Evolutionary conservation across 2,329 filamentous ascomycete genomes (phyloP).

Genomic region (Verticillium nonalfalfae): DNA sequence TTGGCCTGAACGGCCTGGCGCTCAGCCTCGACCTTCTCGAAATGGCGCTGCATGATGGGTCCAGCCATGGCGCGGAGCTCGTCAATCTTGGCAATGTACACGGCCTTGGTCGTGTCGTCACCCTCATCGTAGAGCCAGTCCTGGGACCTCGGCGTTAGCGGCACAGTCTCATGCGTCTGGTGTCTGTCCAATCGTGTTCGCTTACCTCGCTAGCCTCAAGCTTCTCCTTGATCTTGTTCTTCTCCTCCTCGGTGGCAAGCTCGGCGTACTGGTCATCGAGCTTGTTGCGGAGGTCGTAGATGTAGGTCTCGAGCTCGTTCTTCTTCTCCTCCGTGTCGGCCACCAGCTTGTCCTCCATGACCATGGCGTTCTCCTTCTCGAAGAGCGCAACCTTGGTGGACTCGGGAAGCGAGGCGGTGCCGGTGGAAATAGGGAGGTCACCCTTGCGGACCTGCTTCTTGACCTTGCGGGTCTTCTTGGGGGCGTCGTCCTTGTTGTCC

Average conservation of each 20-base stretch:
- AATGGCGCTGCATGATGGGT: constrained; percentile 88
- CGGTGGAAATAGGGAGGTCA: constrained; percentile 80
- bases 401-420: constrained; percentile 73
- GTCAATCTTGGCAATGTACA: constrained; percentile 92
- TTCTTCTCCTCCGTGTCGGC: constrained; percentile 99
- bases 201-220: constrained; percentile 82
- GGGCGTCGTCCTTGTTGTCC: constrained; percentile 59
- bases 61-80: constrained; percentile 88
- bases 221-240: constrained; percentile 77
- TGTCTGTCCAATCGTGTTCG: constrained; percentile 1
- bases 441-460: constrained; percentile 99
- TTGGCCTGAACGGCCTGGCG: constrained; percentile 72
- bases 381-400: constrained; percentile 57
- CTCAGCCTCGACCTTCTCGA: constrained; percentile 88
- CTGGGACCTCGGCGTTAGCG: constrained; percentile 37
- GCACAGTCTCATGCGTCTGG: too few relatives aligned
- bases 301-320: constrained; percentile 97
- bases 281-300: constrained; percentile 96
- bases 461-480: constrained; percentile 91
- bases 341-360: constrained; percentile 97
- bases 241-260: constrained; percentile 87
- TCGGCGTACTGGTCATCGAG: constrained; percentile 87
- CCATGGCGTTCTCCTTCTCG: constrained; percentile 86
- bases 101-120: constrained; percentile 86
- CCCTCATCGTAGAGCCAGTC: constrained; percentile 99